Conservation (phyloP, 2,329 filamentous ascomycete genomes). For the Trichoderma endophyticum region DNA sequence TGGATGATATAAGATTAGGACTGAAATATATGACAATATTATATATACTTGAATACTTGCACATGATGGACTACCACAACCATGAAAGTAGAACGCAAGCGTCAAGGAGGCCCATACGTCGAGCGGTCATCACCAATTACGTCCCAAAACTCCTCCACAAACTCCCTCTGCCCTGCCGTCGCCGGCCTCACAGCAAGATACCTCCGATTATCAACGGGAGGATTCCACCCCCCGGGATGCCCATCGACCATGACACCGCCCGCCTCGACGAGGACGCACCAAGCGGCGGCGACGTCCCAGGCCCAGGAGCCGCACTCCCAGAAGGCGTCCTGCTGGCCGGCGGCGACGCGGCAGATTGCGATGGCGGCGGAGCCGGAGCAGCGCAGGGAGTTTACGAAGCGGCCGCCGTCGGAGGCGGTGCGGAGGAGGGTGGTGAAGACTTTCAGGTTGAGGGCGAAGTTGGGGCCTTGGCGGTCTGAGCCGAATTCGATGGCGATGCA, state of each 20-base stretch:
- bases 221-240: neutral
- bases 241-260: slow-evolving; percentile 34
- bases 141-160: neutral
- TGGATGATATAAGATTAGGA: neutral
- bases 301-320: slow-evolving; percentile 1
- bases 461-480: neutral
- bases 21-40: neutral
- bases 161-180: neutral
- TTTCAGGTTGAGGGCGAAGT: neutral
- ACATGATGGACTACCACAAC: neutral
- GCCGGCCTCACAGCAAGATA: neutral
- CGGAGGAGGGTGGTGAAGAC: neutral
- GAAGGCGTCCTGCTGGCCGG: neutral
- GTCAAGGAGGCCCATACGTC: neutral
- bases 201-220: neutral
- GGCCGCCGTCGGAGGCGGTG: neutral
- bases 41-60: neutral
- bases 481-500: neutral
- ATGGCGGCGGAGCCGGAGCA: neutral
- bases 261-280: neutral
- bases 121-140: neutral
- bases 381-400: neutral
- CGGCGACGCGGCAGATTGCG: neutral
- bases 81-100: neutral
- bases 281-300: neutral